Conservation (phyloP, 768 basidiomycete genomes). For the Psilocybe sp. region DNA sequence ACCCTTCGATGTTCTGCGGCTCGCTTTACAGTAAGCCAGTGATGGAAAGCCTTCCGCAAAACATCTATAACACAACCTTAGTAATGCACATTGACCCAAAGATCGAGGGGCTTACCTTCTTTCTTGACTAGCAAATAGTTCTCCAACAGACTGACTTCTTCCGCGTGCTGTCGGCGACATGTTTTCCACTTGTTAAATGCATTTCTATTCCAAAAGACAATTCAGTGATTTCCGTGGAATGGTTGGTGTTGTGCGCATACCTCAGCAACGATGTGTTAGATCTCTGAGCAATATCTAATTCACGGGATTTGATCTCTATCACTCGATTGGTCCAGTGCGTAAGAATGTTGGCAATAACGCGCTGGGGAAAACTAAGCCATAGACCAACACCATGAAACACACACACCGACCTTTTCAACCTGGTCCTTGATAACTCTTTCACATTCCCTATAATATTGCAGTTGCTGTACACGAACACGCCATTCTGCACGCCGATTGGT, state of each 20-base stretch:
- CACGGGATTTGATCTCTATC: conserved; percentile 70
- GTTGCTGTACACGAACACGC: conserved; percentile 35
- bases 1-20: conserved; percentile 59
- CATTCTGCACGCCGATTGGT: conserved; percentile 37
- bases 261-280: conserved; percentile 27
- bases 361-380: conserved; percentile 36
- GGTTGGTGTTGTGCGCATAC: conserved; percentile 19
- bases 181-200: conserved; percentile 71
- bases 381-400: not conserved
- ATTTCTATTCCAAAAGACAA: conserved; percentile 31
- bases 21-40: conserved; percentile 64
- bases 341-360: conserved; percentile 46
- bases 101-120: conserved; percentile 50
- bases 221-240: not conserved
- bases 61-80: conserved; percentile 42
- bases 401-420: conserved; percentile 31
- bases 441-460: conserved; percentile 37
- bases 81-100: not conserved
- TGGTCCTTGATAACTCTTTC: conserved; percentile 40
- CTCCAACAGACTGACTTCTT: conserved; percentile 77
- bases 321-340: conserved; percentile 69
- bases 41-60: conserved; percentile 63
- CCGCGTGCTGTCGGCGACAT: conserved; percentile 58
- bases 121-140: conserved; percentile 79
- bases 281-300: conserved; percentile 59